Conservation (phyloP, 1,139 yeast species). For the Magnusiomyces ingens region DNA sequence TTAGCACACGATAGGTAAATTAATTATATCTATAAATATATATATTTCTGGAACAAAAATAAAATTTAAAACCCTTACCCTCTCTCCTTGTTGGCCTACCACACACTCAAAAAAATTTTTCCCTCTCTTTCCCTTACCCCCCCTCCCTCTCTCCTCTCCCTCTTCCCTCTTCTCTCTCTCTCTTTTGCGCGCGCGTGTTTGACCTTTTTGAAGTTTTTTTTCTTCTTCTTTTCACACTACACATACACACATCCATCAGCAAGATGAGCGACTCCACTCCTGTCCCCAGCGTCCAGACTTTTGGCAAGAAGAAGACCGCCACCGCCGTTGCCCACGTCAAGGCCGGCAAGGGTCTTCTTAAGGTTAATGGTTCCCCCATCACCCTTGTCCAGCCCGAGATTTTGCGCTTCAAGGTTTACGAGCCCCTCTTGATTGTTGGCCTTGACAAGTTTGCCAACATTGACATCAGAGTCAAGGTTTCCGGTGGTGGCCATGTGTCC, state of each 20-base stretch:
- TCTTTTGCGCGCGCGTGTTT: not conserved
- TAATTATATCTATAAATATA: too few relatives aligned
- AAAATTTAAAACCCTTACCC: too few relatives aligned
- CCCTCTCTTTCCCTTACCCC: not conserved
- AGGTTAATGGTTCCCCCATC: constrained; percentile 99
- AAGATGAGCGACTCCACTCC: constrained; percentile 11
- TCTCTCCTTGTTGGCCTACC: not conserved
- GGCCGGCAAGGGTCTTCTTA: constrained; percentile 98
- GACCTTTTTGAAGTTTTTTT: not conserved
- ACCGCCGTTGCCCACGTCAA: constrained; percentile 99
- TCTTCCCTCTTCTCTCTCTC: constrained; percentile 1
- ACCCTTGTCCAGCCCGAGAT: constrained; percentile 98
- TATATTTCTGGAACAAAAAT: too few relatives aligned
- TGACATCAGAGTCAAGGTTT: constrained; percentile 97
- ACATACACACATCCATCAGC: constrained; percentile 1
- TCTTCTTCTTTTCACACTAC: not conserved
- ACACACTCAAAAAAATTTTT: not conserved
- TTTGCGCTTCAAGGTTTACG: constrained; percentile 99
- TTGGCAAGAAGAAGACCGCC: constrained; percentile 99
- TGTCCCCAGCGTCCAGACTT: constrained; percentile 54
- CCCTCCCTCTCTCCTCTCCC: not conserved
- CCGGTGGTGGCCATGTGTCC: constrained; percentile 99
- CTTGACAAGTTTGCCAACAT: constrained; percentile 97
- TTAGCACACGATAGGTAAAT: too few relatives aligned
- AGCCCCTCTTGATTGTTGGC: constrained; percentile 97